A percentile compares a stretch with the other conserved stretches of the same genome.
These are phyloP conservation scores for Blastobotrys persicus DNA, from an alignment of 1,139 yeast genomes.

Conservation along the genomic window DNA sequence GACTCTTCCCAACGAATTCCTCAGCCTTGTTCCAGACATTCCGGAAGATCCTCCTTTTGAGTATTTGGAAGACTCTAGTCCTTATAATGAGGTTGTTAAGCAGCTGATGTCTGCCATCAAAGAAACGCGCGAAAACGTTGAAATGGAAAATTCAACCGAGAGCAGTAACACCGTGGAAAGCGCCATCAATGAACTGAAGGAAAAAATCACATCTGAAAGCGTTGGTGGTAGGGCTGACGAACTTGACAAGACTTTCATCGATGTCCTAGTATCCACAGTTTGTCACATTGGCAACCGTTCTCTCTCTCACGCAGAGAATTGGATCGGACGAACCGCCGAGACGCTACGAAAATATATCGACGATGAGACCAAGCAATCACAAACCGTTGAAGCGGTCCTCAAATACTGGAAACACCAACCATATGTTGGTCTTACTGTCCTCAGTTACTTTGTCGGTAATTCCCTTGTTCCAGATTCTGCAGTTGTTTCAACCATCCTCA, in stretches of 20 bases:
- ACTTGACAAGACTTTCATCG: constrained; percentile 51
- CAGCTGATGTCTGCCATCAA: constrained; percentile 34
- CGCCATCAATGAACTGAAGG: constrained; percentile 39
- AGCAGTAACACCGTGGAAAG: neutral
- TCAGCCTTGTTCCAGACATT: constrained; percentile 49
- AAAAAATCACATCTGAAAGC: constrained; percentile 28
- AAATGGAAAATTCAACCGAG: constrained; percentile 24
- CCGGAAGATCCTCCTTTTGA: constrained; percentile 49
- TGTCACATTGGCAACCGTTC: constrained; percentile 88
- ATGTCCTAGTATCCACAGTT: constrained; percentile 65
- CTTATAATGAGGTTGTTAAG: constrained; percentile 41
- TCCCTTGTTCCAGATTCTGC: constrained; percentile 23
- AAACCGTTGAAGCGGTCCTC: constrained; percentile 51
- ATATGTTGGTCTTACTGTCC: constrained; percentile 70
- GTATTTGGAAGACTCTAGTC: constrained; percentile 34
- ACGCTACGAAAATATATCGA: constrained; percentile 50
- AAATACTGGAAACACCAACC: constrained; percentile 82
- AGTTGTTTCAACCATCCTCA: constrained; percentile 20
- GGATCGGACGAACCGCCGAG: constrained; percentile 55
- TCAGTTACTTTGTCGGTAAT: constrained; percentile 59
- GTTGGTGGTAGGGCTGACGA: constrained; percentile 36
- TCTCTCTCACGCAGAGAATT: constrained; percentile 76
- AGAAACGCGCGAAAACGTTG: constrained; percentile 32
- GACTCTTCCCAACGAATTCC: constrained; percentile 74
- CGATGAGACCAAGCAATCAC: constrained; percentile 22